Conservation (phyloP, 2,329 filamentous ascomycete genomes). For the Sordariomycetes sp. region DNA sequence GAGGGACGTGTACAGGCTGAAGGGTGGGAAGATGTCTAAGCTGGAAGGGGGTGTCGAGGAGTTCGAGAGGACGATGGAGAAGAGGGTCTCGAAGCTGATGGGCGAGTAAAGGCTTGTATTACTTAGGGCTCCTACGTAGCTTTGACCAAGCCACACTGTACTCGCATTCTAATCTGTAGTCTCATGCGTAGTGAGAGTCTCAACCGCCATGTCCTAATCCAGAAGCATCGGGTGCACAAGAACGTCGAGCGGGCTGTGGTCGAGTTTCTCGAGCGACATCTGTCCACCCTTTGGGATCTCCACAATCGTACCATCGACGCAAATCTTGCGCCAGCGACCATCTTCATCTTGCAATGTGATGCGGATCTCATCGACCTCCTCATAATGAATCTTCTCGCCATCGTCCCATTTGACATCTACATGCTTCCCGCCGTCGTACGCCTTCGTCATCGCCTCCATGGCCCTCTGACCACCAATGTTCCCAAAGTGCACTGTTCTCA, state of each 20-base stretch:
- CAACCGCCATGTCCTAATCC: background rate
- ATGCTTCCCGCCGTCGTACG: conserved; percentile 49
- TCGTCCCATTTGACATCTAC: conserved; percentile 39
- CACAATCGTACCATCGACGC: conserved; percentile 86
- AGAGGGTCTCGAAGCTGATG: conserved; percentile 39
- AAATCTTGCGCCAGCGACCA: conserved; percentile 73
- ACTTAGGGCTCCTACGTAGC: background rate
- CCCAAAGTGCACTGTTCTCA: conserved; percentile 70
- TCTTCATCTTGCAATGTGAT: conserved; percentile 61
- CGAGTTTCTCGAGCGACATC: conserved; percentile 53
- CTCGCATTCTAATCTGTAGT: background rate
- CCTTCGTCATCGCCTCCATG: conserved; percentile 67
- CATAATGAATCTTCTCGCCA: conserved; percentile 61
- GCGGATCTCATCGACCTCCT: conserved; percentile 55
- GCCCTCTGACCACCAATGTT: conserved; percentile 53
- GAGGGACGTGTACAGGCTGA: conserved; percentile 51
- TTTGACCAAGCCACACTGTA: too few species aligned
- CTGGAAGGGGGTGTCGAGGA: conserved; percentile 53
- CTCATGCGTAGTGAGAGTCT: background rate
- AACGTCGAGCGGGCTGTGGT: conserved; percentile 29
- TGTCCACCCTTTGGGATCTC: conserved; percentile 60
- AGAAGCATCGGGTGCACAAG: conserved; percentile 25
- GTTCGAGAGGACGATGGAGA: conserved; percentile 57
- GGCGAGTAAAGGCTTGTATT: background rate
- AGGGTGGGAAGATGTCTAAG: conserved; percentile 42